Conservation (phyloP, 306 rosid species). For the Quercus robur region DNA sequence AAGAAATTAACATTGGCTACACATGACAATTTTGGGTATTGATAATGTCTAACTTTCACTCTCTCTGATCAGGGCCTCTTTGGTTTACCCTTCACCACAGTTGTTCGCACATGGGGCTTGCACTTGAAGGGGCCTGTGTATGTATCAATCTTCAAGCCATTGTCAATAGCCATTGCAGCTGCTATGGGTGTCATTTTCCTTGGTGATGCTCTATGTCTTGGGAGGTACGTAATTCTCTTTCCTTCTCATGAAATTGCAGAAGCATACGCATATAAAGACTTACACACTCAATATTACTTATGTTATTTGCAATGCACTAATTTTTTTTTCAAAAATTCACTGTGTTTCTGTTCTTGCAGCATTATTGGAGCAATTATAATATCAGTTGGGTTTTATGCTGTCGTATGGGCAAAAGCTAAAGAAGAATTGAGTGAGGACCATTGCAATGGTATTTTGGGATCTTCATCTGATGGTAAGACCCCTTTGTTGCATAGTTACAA, state of each 20-base stretch:
- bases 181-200: conserved; percentile 27
- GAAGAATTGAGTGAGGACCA: conserved; percentile 13
- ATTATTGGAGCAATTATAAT: conserved; percentile 46
- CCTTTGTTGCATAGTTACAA: conserved; percentile 34
- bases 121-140: conserved; percentile 28
- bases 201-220: conserved; percentile 27
- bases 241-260: too few species aligned
- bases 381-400: conserved; percentile 51
- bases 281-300: too few species aligned
- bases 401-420: conserved; percentile 54
- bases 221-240: conserved; percentile 14
- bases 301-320: too few species aligned
- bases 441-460: neutral
- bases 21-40: neutral
- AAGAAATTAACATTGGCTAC: neutral
- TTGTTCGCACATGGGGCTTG: conserved; percentile 38
- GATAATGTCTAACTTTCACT: neutral
- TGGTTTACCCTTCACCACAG: conserved; percentile 20
- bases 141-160: conserved; percentile 27
- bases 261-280: too few species aligned
- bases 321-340: neutral
- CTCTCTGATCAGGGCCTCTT: conserved; percentile 23
- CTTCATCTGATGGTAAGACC: neutral
- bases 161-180: conserved; percentile 37
- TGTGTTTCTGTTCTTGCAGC: conserved; percentile 16